phyloP scores from a whole-genome alignment of 345 rosid genomes.

The Passiflora organensis region DNA sequence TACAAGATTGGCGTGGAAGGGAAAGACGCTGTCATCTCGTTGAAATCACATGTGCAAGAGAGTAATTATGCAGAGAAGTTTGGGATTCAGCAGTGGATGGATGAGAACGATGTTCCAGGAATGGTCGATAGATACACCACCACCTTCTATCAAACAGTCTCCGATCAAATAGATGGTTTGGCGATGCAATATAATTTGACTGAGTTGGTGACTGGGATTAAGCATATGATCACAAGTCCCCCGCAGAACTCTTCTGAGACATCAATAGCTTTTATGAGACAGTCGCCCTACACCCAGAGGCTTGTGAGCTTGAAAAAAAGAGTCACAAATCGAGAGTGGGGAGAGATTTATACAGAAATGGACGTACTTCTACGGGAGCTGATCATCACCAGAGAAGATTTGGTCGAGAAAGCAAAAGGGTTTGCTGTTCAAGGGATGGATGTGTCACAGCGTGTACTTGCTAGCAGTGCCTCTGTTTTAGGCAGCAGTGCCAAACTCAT shows the following conservation, averaged over 20 bases:
- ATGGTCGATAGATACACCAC: constrained; percentile 76
- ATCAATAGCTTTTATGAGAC: constrained; percentile 46
- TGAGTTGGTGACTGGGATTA: constrained; percentile 79
- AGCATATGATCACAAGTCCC: constrained; percentile 65
- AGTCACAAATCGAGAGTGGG: constrained; percentile 61
- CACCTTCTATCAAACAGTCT: constrained; percentile 59
- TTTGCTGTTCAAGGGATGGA: constrained; percentile 76
- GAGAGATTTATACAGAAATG: constrained; percentile 65
- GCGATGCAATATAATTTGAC: constrained; percentile 92
- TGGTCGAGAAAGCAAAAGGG: constrained; percentile 77
- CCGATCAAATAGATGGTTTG: constrained; percentile 68
- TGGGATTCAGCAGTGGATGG: constrained; percentile 88
- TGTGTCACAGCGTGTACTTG: constrained; percentile 59
- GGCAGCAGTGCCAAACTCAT: constrained; percentile 67
- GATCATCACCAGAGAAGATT: constrained; percentile 71
- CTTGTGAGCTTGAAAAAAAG: constrained; percentile 57
- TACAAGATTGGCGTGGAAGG: constrained; percentile 94
- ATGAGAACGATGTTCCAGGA: constrained; percentile 86
- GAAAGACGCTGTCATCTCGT: constrained; percentile 72
- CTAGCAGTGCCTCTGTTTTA: constrained; percentile 70
- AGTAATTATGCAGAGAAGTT: constrained; percentile 83
- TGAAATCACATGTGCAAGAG: constrained; percentile 79
- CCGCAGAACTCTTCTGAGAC: constrained; percentile 40
- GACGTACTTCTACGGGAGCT: constrained; percentile 69
- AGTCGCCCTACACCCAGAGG: constrained; percentile 68